phyloP scores from a whole-genome alignment of 345 rosid genomes.

The Cardamine resedifolia region DNA sequence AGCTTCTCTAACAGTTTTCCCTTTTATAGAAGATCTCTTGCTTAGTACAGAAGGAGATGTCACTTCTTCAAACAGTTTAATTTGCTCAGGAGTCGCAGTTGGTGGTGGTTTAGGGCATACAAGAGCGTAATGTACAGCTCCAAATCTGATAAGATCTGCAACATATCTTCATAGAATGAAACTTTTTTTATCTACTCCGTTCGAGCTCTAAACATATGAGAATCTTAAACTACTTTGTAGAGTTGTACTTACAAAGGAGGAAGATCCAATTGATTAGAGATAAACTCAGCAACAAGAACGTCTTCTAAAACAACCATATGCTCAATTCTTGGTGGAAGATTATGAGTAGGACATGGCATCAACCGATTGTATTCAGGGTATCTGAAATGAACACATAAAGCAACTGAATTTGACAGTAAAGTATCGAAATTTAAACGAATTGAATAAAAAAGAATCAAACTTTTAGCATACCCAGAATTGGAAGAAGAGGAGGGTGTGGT shows the following conservation, averaged over 20 bases:
- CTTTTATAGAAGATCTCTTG: constrained; percentile 70
- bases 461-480: constrained; percentile 47
- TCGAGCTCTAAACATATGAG: constrained; percentile 5
- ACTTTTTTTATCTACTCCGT: constrained; percentile 32
- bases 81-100: constrained; percentile 72
- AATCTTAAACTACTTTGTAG: not conserved
- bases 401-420: not conserved
- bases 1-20: constrained; percentile 85
- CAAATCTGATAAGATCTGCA: constrained; percentile 92
- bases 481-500: constrained; percentile 37
- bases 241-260: constrained; percentile 70
- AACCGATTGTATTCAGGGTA: constrained; percentile 63
- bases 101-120: constrained; percentile 91
- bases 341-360: constrained; percentile 69
- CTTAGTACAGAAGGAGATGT: constrained; percentile 64
- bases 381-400: constrained; percentile 41
- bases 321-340: constrained; percentile 71
- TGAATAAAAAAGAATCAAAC: constrained; percentile 7
- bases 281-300: constrained; percentile 58
- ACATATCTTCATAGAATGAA: constrained; percentile 81
- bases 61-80: constrained; percentile 60
- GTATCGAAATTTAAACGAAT: not conserved
- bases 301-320: constrained; percentile 78
- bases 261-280: constrained; percentile 65
- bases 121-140: constrained; percentile 89